phyloP scores from a whole-genome alignment of 139 green algal species.

The Coelastrella sp. region DNA sequence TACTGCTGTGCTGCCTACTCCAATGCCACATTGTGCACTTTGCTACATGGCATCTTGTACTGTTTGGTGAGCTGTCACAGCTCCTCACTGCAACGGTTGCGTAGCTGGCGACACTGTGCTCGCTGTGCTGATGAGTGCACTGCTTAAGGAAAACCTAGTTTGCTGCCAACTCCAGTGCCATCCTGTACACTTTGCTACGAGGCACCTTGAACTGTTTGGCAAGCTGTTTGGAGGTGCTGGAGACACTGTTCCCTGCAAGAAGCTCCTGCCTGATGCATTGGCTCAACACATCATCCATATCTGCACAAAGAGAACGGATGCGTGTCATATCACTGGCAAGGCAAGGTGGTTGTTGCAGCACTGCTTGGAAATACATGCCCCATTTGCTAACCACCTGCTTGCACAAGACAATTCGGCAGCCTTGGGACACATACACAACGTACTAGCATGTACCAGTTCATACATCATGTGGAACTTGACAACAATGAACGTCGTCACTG shows the following conservation, averaged over 20 bases:
- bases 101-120: no score
- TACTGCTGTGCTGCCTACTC: not conserved
- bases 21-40: not conserved
- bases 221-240: slow-evolving; percentile 19
- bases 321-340: not conserved
- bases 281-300: not conserved
- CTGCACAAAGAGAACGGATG: not conserved
- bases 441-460: no score
- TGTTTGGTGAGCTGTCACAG: no score
- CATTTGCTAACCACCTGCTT: not conserved
- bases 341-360: not conserved
- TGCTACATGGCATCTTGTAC: not conserved
- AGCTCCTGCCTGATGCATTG: slow-evolving; percentile 46
- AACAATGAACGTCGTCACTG: no score
- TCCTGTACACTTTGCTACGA: slow-evolving; percentile 51
- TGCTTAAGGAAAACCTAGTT: no score
- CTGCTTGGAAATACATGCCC: not conserved
- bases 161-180: slow-evolving; percentile 52
- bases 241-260: slow-evolving; percentile 46
- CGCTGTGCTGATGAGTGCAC: no score
- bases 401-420: no score
- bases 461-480: no score
- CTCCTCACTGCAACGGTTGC: no score
- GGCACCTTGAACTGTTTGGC: slow-evolving; percentile 42
- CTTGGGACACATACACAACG: no score